Evolutionary conservation across 441 rosid species (phyloP), one percentile per base, ranked within the genome.

Genomic region (Populus hybrid): DNA sequence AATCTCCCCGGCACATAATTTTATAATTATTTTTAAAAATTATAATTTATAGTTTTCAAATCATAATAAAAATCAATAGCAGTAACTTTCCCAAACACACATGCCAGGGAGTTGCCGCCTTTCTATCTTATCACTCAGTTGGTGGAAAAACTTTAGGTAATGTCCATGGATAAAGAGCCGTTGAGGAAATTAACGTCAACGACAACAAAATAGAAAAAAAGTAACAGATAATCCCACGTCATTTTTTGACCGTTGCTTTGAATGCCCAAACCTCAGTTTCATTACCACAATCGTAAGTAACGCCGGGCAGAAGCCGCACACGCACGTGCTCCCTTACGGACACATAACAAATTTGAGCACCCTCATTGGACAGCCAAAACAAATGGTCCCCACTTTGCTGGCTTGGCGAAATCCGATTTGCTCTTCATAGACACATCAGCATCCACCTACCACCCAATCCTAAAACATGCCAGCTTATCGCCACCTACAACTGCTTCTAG

Each of bases 241-340:
- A 75, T 70, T 70, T 70, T 70, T 36, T 74, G 75, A 74, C 84
- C 77, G 84, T 78, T 75, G 26, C 76, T 40, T 34, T 1, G 23
- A 16, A 64, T 24, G 59, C n/a, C 11, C 21, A 8, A 5, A 16
- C 23, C 21, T 6, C 21, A 53, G n/a, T 57, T 57, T 57, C 23
- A 20, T 59, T 23, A 1, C 71, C 24, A 69, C 1, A 18, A 68
- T 6, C 23, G 40, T 14, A 3, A 40, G 21, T 24, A 64, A 28
- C 70, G 78, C 76, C 42, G 69, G 71, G 69, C 24, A n/a, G 72
- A 32, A 69, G 68, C 76, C 70, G 30, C 76, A 70, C 75, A 14
- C 59, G 18, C 26, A 28, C 32, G 38, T 4, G 10, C 5, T 2
- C 26, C 2, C 20, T 12, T 11, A 38, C 70, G 70, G 38, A 26